phyloP scores from a whole-genome alignment of 2,329 filamentous ascomycete genomes.

The Aspergillus sp. region DNA sequence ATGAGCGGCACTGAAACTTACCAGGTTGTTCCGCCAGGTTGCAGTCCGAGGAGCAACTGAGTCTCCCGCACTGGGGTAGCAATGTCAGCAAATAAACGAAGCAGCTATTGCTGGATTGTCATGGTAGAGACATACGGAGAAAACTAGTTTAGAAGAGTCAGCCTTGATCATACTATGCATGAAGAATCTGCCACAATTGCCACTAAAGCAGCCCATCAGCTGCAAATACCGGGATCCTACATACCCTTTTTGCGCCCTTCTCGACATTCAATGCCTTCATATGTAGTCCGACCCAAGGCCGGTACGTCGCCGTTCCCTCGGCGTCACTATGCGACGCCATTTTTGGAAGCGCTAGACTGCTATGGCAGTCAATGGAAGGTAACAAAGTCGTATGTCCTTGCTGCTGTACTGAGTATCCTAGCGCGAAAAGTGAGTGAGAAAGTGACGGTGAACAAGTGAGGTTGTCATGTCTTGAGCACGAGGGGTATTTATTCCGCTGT shows the following conservation, averaged over 20 bases:
- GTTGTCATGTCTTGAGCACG: constrained; percentile 7
- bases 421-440: neutral
- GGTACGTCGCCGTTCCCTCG: constrained; percentile 5
- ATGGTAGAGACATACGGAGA: constrained; percentile 9
- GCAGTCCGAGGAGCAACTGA: constrained; percentile 25
- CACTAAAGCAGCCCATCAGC: neutral
- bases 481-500: constrained; percentile 5
- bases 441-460: constrained; percentile 1
- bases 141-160: constrained; percentile 9
- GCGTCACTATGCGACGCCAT: constrained; percentile 16
- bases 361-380: too few relatives aligned
- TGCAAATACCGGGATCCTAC: constrained; percentile 7
- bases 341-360: neutral
- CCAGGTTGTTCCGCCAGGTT: constrained; percentile 41
- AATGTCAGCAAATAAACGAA: neutral
- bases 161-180: constrained; percentile 5
- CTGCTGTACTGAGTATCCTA: too few relatives aligned
- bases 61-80: constrained; percentile 19
- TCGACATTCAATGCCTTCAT: constrained; percentile 27
- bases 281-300: constrained; percentile 19
- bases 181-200: neutral
- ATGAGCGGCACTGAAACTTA: constrained; percentile 13
- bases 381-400: too few relatives aligned
- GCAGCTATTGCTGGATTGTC: neutral
- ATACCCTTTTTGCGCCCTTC: constrained; percentile 26